Conservation (phyloP, 768 basidiomycete species). For the Amylocystis lapponica region DNA sequence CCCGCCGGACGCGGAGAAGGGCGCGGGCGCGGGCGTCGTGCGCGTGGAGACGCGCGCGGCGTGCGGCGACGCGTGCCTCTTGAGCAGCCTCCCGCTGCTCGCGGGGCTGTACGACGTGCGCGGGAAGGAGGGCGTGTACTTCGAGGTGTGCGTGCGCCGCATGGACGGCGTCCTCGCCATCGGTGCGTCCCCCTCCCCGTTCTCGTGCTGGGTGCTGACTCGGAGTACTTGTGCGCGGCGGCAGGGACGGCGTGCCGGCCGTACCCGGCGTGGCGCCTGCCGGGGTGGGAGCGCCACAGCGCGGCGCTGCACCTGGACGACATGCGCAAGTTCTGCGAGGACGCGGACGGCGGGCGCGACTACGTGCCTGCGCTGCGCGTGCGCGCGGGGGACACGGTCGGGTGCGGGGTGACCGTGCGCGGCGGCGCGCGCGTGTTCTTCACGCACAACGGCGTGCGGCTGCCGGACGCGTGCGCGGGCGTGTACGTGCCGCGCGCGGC, state of each 20-base stretch:
- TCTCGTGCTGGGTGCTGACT: background rate
- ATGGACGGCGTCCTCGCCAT: conserved; percentile 60
- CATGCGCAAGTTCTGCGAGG: conserved; percentile 68
- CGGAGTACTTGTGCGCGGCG: no score
- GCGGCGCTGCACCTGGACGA: conserved; percentile 67
- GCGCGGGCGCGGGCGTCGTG: conserved; percentile 25
- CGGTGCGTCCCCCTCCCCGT: conserved; percentile 31
- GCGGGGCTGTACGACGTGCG: conserved; percentile 55
- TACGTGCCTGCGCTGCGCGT: conserved; percentile 34
- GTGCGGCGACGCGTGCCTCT: conserved; percentile 47
- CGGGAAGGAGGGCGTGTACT: conserved; percentile 55
- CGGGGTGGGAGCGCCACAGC: conserved; percentile 67
- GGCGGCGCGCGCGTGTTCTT: conserved; percentile 56
- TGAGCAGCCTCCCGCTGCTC: conserved; percentile 56
- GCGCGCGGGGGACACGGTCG: conserved; percentile 45
- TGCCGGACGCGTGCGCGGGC: conserved; percentile 53
- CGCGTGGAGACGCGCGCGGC: conserved; percentile 34
- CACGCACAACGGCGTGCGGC: conserved; percentile 55
- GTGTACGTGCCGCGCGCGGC: conserved; percentile 46
- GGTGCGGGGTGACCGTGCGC: conserved; percentile 49
- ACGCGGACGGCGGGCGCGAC: conserved; percentile 57
- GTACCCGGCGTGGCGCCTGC: conserved; percentile 59
- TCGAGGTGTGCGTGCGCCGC: conserved; percentile 47
- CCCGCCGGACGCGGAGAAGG: conserved; percentile 28
- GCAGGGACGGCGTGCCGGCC: conserved; percentile 60